Conservation (phyloP, 2,329 filamentous ascomycete genomes). For the Achaetomium macrosporum region DNA sequence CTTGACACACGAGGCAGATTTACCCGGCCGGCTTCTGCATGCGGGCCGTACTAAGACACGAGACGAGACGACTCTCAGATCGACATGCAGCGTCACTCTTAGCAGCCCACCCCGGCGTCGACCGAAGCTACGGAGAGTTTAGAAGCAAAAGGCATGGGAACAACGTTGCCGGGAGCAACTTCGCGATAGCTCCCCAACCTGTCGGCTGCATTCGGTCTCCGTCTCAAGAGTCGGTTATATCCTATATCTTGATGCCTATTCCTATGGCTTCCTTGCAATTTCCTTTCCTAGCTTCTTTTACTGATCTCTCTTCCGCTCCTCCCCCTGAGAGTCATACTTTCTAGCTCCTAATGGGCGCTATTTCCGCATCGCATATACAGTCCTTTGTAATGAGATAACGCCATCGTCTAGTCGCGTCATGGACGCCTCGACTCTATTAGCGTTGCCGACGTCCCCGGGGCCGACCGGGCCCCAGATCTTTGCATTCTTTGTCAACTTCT, state of each 20-base stretch:
- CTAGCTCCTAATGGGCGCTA: constrained; percentile 15
- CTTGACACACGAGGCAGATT: constrained; percentile 28
- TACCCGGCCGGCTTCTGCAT: constrained; percentile 25
- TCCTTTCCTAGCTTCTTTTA: constrained; percentile 9
- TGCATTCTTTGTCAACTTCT: constrained; percentile 28
- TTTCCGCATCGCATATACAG: constrained; percentile 10
- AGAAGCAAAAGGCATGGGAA: constrained; percentile 9
- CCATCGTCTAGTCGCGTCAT: constrained; percentile 16
- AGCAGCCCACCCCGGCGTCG: constrained; percentile 5
- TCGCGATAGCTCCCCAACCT: constrained; percentile 8
- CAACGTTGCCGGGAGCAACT: constrained; percentile 14
- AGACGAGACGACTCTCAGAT: constrained; percentile 26
- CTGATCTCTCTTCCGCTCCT: constrained; percentile 6
- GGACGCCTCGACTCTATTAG: constrained; percentile 19
- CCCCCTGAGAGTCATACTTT: background rate
- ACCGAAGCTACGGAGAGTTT: background rate
- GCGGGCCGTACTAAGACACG: constrained; percentile 18
- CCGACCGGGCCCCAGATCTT: constrained; percentile 26
- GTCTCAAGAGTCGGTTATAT: constrained; percentile 10
- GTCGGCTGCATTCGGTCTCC: constrained; percentile 8
- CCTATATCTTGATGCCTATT: constrained; percentile 23
- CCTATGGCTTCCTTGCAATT: constrained; percentile 13
- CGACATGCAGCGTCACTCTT: constrained; percentile 17
- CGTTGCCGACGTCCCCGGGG: constrained; percentile 15
- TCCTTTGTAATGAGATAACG: constrained; percentile 24